phyloP scores from a whole-genome alignment of 768 basidiomycete genomes.

The Amanita brunnescens region DNA sequence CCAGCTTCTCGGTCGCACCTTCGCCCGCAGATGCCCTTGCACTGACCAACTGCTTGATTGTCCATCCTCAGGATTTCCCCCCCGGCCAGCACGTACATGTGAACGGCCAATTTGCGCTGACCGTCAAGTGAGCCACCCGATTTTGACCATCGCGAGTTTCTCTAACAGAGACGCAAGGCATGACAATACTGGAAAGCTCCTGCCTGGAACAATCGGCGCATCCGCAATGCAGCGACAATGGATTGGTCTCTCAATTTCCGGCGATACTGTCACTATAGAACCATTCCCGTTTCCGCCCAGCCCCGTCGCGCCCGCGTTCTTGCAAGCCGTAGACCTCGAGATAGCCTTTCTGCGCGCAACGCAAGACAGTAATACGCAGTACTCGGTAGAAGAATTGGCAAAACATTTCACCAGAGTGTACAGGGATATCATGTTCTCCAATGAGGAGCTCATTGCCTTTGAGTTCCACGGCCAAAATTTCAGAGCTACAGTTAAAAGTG shows the following conservation, averaged over 20 bases:
- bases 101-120: constrained; percentile 63
- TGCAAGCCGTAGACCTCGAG: constrained; percentile 78
- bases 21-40: constrained; percentile 65
- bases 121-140: constrained; percentile 52
- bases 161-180: constrained; percentile 37
- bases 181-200: constrained; percentile 67
- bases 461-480: constrained; percentile 85
- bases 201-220: constrained; percentile 64
- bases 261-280: constrained; percentile 70
- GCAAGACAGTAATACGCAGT: constrained; percentile 54
- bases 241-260: constrained; percentile 74
- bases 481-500: constrained; percentile 55
- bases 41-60: constrained; percentile 73
- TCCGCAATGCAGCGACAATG: constrained; percentile 79
- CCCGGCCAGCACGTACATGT: constrained; percentile 68
- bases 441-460: constrained; percentile 66
- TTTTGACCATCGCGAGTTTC: background rate
- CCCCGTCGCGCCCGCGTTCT: constrained; percentile 45
- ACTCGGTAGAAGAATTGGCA: constrained; percentile 82
- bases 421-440: constrained; percentile 59
- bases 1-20: constrained; percentile 47
- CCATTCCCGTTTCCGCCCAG: constrained; percentile 46
- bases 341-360: constrained; percentile 52
- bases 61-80: constrained; percentile 68
- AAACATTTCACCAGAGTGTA: constrained; percentile 68